Conservation (phyloP, 31 red algal genomes). For the Endocladia muricata region DNA sequence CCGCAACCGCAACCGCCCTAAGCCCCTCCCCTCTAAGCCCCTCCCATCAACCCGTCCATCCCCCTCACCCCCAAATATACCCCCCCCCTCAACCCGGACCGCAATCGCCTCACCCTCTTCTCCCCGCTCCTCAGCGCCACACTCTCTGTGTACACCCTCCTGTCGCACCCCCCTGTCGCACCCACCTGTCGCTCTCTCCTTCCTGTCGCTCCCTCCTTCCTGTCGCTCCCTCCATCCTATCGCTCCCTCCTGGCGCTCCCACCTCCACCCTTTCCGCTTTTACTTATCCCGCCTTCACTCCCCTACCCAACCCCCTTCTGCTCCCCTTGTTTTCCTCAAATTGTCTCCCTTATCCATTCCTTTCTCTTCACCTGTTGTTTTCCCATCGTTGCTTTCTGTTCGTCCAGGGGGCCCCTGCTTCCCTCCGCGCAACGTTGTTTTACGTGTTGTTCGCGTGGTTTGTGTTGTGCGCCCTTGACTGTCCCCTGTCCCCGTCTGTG, state of each 20-base stretch:
- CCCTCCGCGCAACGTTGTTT: neutral
- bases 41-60: conserved; percentile 2
- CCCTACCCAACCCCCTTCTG: neutral
- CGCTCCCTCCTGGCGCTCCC: neutral
- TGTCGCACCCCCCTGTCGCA: neutral
- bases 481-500: neutral
- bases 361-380: neutral
- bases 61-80: neutral
- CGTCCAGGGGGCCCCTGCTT: neutral
- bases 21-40: too few species aligned
- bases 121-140: neutral
- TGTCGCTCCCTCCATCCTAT: neutral
- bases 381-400: neutral
- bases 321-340: neutral
- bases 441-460: neutral
- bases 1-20: too few species aligned
- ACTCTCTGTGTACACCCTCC: neutral
- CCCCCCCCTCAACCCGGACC: neutral
- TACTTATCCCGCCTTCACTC: neutral
- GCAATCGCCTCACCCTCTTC: neutral
- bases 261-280: neutral
- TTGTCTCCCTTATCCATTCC: neutral
- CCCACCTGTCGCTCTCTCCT: neutral
- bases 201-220: neutral
- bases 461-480: neutral